A percentile compares a stretch with the other conserved stretches of the same genome.
Conservation (phyloP, 129 eudicot genomes). For the Heracleum sosnowskyi region DNA sequence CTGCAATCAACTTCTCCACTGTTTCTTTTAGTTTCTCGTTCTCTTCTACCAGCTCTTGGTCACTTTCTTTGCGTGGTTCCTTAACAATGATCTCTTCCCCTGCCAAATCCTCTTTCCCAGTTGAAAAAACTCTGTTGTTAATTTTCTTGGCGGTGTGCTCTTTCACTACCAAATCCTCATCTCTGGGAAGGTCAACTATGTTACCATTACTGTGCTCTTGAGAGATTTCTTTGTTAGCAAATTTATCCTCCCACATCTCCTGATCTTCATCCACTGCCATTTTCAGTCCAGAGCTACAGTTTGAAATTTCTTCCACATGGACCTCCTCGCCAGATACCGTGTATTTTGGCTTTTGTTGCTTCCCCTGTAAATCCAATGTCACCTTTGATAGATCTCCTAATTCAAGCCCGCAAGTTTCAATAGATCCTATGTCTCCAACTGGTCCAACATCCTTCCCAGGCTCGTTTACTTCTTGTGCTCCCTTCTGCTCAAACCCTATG, state of each 20-base stretch:
- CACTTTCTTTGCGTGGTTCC: too few species aligned
- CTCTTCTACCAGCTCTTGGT: slow-evolving; percentile 13
- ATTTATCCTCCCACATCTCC: neutral
- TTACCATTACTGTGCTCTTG: neutral
- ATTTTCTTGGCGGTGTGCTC: neutral
- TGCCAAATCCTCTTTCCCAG: too few species aligned
- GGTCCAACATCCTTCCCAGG: neutral
- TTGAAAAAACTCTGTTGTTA: neutral
- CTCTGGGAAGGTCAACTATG: neutral
- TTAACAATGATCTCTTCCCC: neutral
- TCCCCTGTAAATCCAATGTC: neutral
- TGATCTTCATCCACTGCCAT: neutral
- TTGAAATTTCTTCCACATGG: neutral
- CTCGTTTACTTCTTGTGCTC: neutral
- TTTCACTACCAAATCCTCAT: neutral
- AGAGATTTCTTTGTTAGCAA: neutral
- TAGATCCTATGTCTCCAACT: neutral
- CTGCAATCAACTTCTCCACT: too few species aligned
- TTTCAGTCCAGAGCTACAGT: neutral
- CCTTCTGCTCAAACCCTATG: too few species aligned
- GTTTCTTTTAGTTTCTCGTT: slow-evolving; percentile 43
- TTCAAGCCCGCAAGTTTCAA: neutral
- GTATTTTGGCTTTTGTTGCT: neutral
- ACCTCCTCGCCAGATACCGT: neutral
- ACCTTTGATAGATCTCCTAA: neutral